A percentile compares a stretch with the other conserved stretches of the same genome.
Conservation (phyloP, 495 filamentous ascomycete species). For the Cercophora newfieldiana region DNA sequence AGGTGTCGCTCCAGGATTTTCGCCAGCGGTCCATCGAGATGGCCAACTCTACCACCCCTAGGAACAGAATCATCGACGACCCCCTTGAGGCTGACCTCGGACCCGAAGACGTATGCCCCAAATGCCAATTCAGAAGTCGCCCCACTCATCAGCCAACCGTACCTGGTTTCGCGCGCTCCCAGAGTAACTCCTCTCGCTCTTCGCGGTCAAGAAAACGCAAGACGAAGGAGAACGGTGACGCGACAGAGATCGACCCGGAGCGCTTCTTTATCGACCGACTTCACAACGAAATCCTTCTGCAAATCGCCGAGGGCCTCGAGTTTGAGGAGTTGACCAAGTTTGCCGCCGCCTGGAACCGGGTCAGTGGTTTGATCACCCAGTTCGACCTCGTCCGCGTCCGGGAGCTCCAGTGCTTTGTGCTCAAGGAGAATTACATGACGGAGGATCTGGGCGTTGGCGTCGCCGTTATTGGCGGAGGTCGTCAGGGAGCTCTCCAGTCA, state of each 20-base stretch:
- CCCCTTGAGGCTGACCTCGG: too few relatives aligned
- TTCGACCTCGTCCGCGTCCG: slow-evolving; percentile 47
- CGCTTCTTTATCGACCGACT: slow-evolving; percentile 28
- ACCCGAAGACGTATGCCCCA: slow-evolving; percentile 2
- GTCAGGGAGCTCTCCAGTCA: slow-evolving; percentile 35
- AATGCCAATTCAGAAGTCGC: slow-evolving; percentile 12
- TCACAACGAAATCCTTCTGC: slow-evolving; percentile 44
- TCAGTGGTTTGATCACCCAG: slow-evolving; percentile 35
- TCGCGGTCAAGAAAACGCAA: neutral
- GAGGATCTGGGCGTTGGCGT: slow-evolving; percentile 51
- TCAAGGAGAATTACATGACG: slow-evolving; percentile 44
- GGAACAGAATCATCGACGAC: too few relatives aligned
- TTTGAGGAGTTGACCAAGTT: slow-evolving; percentile 41
- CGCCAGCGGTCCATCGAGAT: neutral
- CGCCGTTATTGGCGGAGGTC: slow-evolving; percentile 12
- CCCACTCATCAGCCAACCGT: too few relatives aligned
- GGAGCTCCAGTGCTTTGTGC: slow-evolving; percentile 53
- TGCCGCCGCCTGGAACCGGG: slow-evolving; percentile 38
- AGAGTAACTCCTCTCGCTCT: neutral
- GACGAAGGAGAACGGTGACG: neutral
- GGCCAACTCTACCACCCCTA: too few relatives aligned
- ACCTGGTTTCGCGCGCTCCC: too few relatives aligned
- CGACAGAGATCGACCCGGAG: neutral
- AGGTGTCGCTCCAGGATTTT: neutral
- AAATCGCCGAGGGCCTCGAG: slow-evolving; percentile 40